Evolutionary conservation across 257 asterid species (phyloP).

Genomic region (Nicotiana sylvestris): DNA sequence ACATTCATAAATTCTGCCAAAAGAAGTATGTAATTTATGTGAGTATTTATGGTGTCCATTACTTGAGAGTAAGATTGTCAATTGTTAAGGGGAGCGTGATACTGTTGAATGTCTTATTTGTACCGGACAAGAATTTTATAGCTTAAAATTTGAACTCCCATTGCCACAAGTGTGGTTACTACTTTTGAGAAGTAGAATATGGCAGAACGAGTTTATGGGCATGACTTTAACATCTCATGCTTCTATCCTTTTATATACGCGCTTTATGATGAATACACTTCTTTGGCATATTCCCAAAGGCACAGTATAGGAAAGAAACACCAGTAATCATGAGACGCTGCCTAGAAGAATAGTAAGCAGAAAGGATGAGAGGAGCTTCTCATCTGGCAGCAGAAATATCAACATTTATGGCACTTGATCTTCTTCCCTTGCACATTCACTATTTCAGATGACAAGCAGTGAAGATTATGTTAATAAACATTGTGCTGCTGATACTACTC

Average conservation of each 20-base stretch:
- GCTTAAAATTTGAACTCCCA: background rate
- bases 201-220: background rate
- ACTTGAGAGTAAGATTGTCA: background rate
- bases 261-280: too few species aligned
- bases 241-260: background rate
- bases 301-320: background rate
- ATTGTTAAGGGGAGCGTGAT: background rate
- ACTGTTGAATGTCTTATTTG: background rate
- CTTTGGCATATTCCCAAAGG: background rate
- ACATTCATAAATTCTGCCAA: background rate
- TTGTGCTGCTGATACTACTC: background rate
- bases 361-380: constrained; percentile 3
- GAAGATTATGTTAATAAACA: background rate
- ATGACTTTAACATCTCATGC: background rate
- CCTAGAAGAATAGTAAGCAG: background rate
- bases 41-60: background rate
- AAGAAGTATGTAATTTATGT: background rate
- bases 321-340: background rate
- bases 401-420: background rate
- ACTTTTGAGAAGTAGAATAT: background rate
- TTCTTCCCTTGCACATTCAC: background rate
- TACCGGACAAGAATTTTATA: background rate
- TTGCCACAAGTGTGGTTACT: background rate
- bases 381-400: constrained; percentile 1
- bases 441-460: background rate